Conservation (phyloP, 805 yeast genomes). For the Ogataea ramenticola region DNA sequence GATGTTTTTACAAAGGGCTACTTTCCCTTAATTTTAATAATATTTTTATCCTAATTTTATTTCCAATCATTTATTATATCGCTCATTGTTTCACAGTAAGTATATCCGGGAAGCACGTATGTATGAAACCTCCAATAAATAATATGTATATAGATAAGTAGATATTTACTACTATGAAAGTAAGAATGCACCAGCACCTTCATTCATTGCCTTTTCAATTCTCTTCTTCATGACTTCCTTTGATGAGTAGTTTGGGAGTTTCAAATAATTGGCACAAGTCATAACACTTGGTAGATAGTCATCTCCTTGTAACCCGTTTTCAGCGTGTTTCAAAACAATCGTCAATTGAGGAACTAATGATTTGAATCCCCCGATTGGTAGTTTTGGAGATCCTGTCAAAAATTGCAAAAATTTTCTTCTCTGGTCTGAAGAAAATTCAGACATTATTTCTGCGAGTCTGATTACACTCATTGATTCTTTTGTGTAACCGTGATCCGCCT, state of each 20-base stretch:
- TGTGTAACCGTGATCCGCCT: conserved; percentile 87
- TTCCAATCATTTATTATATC: too few relatives aligned
- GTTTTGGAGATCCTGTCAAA: conserved; percentile 85
- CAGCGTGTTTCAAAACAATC: conserved; percentile 79
- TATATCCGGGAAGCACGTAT: too few relatives aligned
- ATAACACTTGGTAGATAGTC: conserved; percentile 91
- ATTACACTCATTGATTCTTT: conserved; percentile 60
- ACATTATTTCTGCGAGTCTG: conserved; percentile 54
- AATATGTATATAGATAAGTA: neutral
- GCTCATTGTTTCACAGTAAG: too few relatives aligned
- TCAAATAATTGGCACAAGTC: conserved; percentile 95
- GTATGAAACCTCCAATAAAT: too few relatives aligned
- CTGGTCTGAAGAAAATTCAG: conserved; percentile 43
- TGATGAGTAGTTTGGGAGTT: conserved; percentile 74
- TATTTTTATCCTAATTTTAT: too few relatives aligned
- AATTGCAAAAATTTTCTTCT: conserved; percentile 76
- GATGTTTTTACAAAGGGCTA: neutral
- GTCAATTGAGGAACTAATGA: conserved; percentile 77
- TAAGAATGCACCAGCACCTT: conserved; percentile 84
- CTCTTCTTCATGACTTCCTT: conserved; percentile 51
- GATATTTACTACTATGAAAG: conserved; percentile 41
- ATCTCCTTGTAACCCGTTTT: conserved; percentile 59
- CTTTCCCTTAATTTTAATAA: too few relatives aligned
- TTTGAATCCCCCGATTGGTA: conserved; percentile 92
- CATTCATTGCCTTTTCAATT: conserved; percentile 65